phyloP scores from a whole-genome alignment of 805 yeast species.

The Pichia exigua region DNA sequence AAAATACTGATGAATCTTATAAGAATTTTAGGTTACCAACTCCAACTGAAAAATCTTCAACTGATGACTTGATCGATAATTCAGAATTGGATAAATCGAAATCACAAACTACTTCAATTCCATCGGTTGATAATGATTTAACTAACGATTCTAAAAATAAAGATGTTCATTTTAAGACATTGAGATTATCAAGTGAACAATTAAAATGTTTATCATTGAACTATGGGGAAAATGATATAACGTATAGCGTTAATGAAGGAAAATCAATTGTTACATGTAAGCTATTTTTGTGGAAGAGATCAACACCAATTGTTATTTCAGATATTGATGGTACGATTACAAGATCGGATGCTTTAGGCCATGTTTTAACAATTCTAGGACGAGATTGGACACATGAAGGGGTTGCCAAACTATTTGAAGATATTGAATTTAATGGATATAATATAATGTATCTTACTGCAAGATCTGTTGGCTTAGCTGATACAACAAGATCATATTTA shows the following conservation, averaged over 20 bases:
- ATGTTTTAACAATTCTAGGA: constrained; percentile 86
- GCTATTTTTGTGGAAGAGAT: constrained; percentile 74
- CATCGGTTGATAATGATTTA: constrained; percentile 8
- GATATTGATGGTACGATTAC: constrained; percentile 98
- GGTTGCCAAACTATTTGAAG: constrained; percentile 86
- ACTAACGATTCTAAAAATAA: constrained; percentile 15
- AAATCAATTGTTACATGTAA: constrained; percentile 68
- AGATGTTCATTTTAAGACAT: constrained; percentile 63
- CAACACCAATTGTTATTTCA: constrained; percentile 86
- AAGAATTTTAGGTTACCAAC: neutral
- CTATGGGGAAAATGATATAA: constrained; percentile 71
- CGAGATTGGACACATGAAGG: constrained; percentile 98
- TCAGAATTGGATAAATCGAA: neutral
- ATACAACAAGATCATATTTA: constrained; percentile 78
- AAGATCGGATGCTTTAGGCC: constrained; percentile 95
- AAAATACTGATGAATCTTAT: constrained; percentile 13
- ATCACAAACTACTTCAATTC: neutral
- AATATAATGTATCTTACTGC: constrained; percentile 92
- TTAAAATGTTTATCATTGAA: constrained; percentile 62
- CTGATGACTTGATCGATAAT: neutral
- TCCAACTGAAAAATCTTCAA: neutral
- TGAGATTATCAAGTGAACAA: constrained; percentile 88
- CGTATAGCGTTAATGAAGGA: constrained; percentile 77
- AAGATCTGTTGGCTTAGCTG: constrained; percentile 92
- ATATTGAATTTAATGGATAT: constrained; percentile 80